These are phyloP conservation scores for Lophiotrema nucula DNA, from an alignment of 495 filamentous ascomycete species.

Conservation along the genomic window DNA sequence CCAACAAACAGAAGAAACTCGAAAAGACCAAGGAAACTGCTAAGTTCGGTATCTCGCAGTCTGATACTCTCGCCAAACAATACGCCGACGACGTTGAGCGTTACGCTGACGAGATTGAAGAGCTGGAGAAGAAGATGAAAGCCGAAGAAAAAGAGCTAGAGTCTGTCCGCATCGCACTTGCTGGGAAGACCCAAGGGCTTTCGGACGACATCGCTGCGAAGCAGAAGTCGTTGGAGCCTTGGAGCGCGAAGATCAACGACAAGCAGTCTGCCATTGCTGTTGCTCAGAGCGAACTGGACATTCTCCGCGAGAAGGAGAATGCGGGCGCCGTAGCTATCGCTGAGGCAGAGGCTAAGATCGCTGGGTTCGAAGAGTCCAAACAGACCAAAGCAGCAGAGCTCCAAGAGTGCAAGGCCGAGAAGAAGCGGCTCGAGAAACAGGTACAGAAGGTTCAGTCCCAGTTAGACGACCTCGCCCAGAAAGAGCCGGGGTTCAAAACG, in stretches of 20 bases:
- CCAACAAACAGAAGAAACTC: slow-evolving; percentile 87
- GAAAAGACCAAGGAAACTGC: slow-evolving; percentile 80
- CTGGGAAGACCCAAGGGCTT: slow-evolving; percentile 91
- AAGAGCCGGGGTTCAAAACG: slow-evolving; percentile 75
- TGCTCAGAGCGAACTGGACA: slow-evolving; percentile 88
- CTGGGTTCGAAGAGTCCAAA: slow-evolving; percentile 65
- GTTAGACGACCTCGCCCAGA: slow-evolving; percentile 64
- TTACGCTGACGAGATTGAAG: slow-evolving; percentile 64
- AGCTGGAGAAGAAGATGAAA: slow-evolving; percentile 71
- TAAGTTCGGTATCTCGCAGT: slow-evolving; percentile 68
- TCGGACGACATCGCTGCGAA: slow-evolving; percentile 89
- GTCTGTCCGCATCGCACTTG: slow-evolving; percentile 75
- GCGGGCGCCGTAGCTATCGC: slow-evolving; percentile 78
- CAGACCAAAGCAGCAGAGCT: slow-evolving; percentile 70
- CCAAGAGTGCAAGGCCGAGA: slow-evolving; percentile 70
- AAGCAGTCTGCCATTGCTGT: slow-evolving; percentile 92
- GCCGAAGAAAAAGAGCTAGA: slow-evolving; percentile 78
- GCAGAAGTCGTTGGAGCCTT: slow-evolving; percentile 92
- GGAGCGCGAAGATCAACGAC: slow-evolving; percentile 94
- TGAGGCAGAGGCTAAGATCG: slow-evolving; percentile 79
- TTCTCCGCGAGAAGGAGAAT: slow-evolving; percentile 82
- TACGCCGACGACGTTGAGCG: slow-evolving; percentile 74
- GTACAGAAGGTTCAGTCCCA: slow-evolving; percentile 66
- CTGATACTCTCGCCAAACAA: slow-evolving; percentile 73
- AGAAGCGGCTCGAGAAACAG: slow-evolving; percentile 70